phyloP scores from a whole-genome alignment of 2,329 filamentous ascomycete species.

The Exophiala sideris region DNA sequence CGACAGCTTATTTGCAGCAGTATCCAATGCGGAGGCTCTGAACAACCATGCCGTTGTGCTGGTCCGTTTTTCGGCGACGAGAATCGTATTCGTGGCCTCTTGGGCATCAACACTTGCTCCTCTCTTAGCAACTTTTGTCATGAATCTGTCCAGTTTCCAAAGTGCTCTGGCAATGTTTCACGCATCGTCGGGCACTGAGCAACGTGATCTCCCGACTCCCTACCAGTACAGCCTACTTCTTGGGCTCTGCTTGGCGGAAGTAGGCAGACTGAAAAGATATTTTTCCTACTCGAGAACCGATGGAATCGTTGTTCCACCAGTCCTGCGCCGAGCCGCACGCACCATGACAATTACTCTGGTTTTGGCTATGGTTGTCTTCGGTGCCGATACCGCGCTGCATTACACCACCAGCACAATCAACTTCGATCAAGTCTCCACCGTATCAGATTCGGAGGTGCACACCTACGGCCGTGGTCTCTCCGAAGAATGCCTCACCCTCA shows the following conservation, averaged over 20 bases:
- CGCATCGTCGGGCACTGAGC: slow-evolving; percentile 8
- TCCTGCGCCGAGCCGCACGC: slow-evolving; percentile 19
- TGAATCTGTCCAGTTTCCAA: slow-evolving; percentile 20
- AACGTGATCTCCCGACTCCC: slow-evolving; percentile 24
- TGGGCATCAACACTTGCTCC: slow-evolving; percentile 27
- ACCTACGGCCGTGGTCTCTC: slow-evolving; percentile 22
- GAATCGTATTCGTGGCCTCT: slow-evolving; percentile 25
- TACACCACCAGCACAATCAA: slow-evolving; percentile 23
- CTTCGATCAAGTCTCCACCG: slow-evolving; percentile 15
- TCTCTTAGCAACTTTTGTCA: slow-evolving; percentile 25
- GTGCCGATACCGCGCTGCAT: slow-evolving; percentile 23
- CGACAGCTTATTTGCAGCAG: slow-evolving; percentile 11
- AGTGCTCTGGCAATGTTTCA: slow-evolving; percentile 16
- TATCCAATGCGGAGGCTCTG: slow-evolving; percentile 13
- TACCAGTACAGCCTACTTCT: slow-evolving; percentile 28
- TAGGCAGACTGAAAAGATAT: slow-evolving; percentile 21
- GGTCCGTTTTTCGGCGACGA: slow-evolving; percentile 27
- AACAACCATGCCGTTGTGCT: slow-evolving; percentile 19
- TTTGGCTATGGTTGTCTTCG: slow-evolving; percentile 21
- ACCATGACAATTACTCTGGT: slow-evolving; percentile 16
- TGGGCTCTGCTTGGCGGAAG: slow-evolving; percentile 24
- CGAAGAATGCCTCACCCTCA: slow-evolving; percentile 17
- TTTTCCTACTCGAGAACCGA: slow-evolving; percentile 20
- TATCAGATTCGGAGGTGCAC: not conserved
- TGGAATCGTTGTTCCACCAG: slow-evolving; percentile 15